phyloP scores from a whole-genome alignment of 2,329 filamentous ascomycete species.

The Fusarium pininemorale region DNA sequence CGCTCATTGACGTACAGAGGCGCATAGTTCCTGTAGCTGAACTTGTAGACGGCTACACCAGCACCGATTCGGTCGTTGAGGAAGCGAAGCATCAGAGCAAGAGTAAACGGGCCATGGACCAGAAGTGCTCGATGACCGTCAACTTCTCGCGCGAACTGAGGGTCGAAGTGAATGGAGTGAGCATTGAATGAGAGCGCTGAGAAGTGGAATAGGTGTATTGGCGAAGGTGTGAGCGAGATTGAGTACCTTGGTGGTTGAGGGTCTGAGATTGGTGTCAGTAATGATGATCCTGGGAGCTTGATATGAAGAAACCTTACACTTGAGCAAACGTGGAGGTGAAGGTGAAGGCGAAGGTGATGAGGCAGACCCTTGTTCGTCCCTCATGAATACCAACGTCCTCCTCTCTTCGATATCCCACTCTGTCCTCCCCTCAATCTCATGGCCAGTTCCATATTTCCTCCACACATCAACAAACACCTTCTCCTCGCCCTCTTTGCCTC shows the following conservation, averaged over 20 bases:
- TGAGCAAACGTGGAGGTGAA: slow-evolving; percentile 36
- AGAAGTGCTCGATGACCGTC: slow-evolving; percentile 81
- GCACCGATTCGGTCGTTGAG: slow-evolving; percentile 50
- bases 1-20: slow-evolving; percentile 81
- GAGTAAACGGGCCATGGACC: slow-evolving; percentile 86
- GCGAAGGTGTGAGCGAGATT: slow-evolving; percentile 70
- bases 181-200: slow-evolving; percentile 92
- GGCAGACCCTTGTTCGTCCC: slow-evolving; percentile 40
- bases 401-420: slow-evolving; percentile 55
- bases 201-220: slow-evolving; percentile 84
- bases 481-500: slow-evolving; percentile 47
- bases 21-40: slow-evolving; percentile 83
- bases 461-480: slow-evolving; percentile 63
- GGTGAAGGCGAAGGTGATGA: slow-evolving; percentile 3
- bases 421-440: slow-evolving; percentile 28
- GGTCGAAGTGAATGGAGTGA: slow-evolving; percentile 88
- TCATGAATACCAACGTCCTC: slow-evolving; percentile 63
- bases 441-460: slow-evolving; percentile 53
- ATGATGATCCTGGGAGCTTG: neutral
- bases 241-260: slow-evolving; percentile 49
- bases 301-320: slow-evolving; percentile 36
- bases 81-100: slow-evolving; percentile 79
- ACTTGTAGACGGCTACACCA: slow-evolving; percentile 55
- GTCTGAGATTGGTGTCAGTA: slow-evolving; percentile 38
- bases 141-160: slow-evolving; percentile 70